A percentile compares a stretch with the other conserved stretches of the same genome.
Evolutionary conservation across 2,329 filamentous ascomycete genomes (phyloP).

Genomic region (Metarhizium sp.): DNA sequence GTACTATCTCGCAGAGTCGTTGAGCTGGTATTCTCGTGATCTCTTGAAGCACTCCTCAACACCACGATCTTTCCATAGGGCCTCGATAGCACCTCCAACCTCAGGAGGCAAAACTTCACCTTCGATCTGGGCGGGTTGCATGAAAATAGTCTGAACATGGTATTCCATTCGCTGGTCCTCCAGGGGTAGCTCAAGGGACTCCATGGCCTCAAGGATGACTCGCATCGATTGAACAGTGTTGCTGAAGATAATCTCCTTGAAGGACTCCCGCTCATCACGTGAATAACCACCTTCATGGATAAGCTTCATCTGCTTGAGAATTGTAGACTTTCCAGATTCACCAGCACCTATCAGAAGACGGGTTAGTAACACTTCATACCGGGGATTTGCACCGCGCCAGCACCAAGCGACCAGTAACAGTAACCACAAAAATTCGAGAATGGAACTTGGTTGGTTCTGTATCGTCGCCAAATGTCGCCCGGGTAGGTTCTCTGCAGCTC

Average conservation of each 20-base stretch:
- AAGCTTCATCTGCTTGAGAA: constrained; percentile 63
- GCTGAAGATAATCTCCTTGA: constrained; percentile 64
- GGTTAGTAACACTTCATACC: not conserved
- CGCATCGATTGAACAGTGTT: constrained; percentile 63
- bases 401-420: not conserved
- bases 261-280: constrained; percentile 67
- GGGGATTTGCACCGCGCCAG: not conserved
- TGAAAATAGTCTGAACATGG: constrained; percentile 97
- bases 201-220: constrained; percentile 60
- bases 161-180: constrained; percentile 92
- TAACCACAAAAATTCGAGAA: not conserved
- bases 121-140: constrained; percentile 95
- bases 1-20: constrained; percentile 94
- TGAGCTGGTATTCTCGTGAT: constrained; percentile 90
- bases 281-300: constrained; percentile 99
- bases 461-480: not conserved
- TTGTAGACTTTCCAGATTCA: constrained; percentile 59
- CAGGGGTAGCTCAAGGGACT: constrained; percentile 66
- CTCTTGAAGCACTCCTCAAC: constrained; percentile 94
- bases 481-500: not conserved
- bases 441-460: not conserved
- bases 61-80: constrained; percentile 85
- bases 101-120: constrained; percentile 90
- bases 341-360: constrained; percentile 64
- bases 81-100: constrained; percentile 86